Evolutionary conservation across 352 stramenopile genomes (phyloP), one percentile per base, ranked within the genome.

Genomic region (Phytophthora meadii): DNA sequence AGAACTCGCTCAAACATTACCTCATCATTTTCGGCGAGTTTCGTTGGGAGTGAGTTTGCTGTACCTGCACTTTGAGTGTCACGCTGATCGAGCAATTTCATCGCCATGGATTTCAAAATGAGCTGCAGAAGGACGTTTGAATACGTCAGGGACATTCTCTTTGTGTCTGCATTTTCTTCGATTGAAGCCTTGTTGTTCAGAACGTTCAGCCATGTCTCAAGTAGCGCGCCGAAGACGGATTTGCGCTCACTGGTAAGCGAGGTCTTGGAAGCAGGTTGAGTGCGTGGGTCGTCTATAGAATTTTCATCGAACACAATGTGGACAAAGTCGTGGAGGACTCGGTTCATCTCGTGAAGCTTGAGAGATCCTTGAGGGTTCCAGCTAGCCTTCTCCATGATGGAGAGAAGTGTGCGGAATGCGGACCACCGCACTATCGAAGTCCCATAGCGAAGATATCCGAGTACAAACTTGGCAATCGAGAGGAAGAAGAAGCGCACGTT

Each of bases 31-130:
- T 48, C 66, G 47, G 27, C 19, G 2, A 79, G 22, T 39, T 60
- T 19, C 15, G 28, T 60, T 0, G 71, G 71, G 0, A 79, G 45
- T 4, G 40, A 44, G 4, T 55, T 28, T 40, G 51, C 4, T 61
- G 14, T 11, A 32, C 12, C n/a, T 27, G 37, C 42, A n/a, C 42
- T 41, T 6, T 17, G 17, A 6, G 25, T 48, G 5, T 40, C 19
- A 10, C 42, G 15, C 14, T 66, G 60, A 15, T 63, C 48, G n/a
- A 74, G 58, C 44, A 63, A 65, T 12, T 69, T 62, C 47, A 84
- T 83, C 7, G 83, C 81, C 44, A 94, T 82, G 2, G 80, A 84
- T 58, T 94, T 94, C 8, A 90, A 32, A 11, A 88, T 72, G 14
- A 94, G 62, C 27, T 90, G 83, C 4, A 94, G 50, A 7, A 94